Evolutionary conservation across 2,329 filamentous ascomycete genomes (phyloP).

Genomic region (Knufia fluminis): DNA sequence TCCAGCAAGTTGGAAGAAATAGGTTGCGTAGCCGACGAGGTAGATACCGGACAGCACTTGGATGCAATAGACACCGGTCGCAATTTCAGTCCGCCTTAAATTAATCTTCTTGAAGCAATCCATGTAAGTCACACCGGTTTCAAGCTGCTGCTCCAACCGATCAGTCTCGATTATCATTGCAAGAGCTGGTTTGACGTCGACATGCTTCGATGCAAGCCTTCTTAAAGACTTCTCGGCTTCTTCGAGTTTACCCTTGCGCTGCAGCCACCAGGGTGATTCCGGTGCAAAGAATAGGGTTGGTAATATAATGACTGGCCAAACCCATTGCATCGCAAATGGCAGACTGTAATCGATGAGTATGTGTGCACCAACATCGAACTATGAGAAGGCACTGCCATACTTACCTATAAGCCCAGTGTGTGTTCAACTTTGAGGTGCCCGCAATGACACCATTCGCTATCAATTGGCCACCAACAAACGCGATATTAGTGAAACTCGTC

Average conservation of each 20-base stretch:
- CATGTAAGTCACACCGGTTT: constrained; percentile 28
- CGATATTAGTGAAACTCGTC: constrained; percentile 43
- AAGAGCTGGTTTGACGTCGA: constrained; percentile 34
- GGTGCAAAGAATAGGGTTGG: constrained; percentile 31
- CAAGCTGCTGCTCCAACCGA: constrained; percentile 31
- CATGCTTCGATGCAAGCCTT: constrained; percentile 28
- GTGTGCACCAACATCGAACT: no score
- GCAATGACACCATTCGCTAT: constrained; percentile 29
- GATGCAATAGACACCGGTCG: constrained; percentile 35
- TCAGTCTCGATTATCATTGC: constrained; percentile 36
- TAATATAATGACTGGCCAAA: constrained; percentile 31
- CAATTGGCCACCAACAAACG: constrained; percentile 34
- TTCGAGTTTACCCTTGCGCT: constrained; percentile 28
- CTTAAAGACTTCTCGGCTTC: constrained; percentile 31
- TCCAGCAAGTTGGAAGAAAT: constrained; percentile 38
- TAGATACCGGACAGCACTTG: constrained; percentile 36
- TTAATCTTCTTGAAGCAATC: constrained; percentile 39
- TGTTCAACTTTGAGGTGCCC: constrained; percentile 26
- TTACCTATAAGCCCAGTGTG: constrained; percentile 39
- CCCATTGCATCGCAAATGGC: constrained; percentile 39
- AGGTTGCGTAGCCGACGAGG: constrained; percentile 38
- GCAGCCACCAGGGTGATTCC: constrained; percentile 33
- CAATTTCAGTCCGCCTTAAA: constrained; percentile 36
- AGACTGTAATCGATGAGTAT: no score
- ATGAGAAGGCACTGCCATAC: no score